Conservation (phyloP, 192 early-diverging fungal genomes). For the Dissophora ornata region DNA sequence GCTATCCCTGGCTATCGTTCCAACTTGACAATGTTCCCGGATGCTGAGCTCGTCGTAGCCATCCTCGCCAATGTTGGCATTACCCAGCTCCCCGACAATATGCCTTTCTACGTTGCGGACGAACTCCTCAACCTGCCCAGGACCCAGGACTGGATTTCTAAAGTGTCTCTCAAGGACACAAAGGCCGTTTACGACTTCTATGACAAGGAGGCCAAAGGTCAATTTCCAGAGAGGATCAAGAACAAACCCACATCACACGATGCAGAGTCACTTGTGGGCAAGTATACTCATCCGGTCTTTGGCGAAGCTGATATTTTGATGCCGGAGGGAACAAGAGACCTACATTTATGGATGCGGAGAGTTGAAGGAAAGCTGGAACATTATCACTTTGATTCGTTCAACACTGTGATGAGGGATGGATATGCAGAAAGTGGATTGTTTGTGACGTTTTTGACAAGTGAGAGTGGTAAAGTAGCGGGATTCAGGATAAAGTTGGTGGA, state of each 20-base stretch:
- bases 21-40: conserved; percentile 1
- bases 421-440: neutral
- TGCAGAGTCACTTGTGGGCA: conserved; percentile 8
- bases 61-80: neutral
- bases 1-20: conserved; percentile 4
- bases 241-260: neutral
- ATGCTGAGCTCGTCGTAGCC: conserved; percentile 12
- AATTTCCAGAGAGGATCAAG: conserved; percentile 5
- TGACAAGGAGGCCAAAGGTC: neutral
- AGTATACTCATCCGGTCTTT: conserved; percentile 3
- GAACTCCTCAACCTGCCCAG: conserved; percentile 7
- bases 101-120: conserved; percentile 20
- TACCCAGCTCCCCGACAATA: neutral
- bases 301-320: neutral
- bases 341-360: neutral
- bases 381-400: conserved; percentile 18
- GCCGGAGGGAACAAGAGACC: neutral
- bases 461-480: neutral
- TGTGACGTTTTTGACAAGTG: neutral
- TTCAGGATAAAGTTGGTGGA: neutral
- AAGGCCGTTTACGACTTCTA: neutral
- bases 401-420: neutral
- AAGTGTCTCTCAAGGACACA: neutral
- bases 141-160: conserved; percentile 18
- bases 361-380: conserved; percentile 11